Conservation (phyloP, 2,329 filamentous ascomycete genomes). For the Neofusicoccum parvum region DNA sequence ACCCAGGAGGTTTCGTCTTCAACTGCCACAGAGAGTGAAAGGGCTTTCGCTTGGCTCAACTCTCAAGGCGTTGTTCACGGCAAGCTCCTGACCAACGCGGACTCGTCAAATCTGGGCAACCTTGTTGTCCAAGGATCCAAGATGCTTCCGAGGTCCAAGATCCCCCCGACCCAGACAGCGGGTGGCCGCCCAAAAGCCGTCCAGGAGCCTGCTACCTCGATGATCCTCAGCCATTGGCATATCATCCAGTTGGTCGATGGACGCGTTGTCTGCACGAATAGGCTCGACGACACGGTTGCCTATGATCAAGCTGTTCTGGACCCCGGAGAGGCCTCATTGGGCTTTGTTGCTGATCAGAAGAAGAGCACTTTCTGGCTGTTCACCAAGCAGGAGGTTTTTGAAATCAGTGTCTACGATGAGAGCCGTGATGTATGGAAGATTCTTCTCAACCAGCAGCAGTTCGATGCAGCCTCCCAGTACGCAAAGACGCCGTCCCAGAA, state of each 20-base stretch:
- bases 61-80: constrained; percentile 87
- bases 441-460: constrained; percentile 82
- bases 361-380: constrained; percentile 99
- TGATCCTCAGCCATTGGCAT: constrained; percentile 92
- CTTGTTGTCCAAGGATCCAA: constrained; percentile 79
- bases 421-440: constrained; percentile 94
- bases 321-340: constrained; percentile 75
- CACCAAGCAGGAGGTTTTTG: constrained; percentile 86
- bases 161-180: constrained; percentile 68
- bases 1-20: constrained; percentile 51
- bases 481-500: constrained; percentile 79
- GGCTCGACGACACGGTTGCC: constrained; percentile 80
- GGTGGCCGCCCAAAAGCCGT: constrained; percentile 66
- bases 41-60: constrained; percentile 87
- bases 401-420: constrained; percentile 88
- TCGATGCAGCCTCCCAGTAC: constrained; percentile 84
- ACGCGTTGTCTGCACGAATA: constrained; percentile 80
- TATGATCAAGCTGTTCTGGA: constrained; percentile 88
- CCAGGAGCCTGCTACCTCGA: constrained; percentile 74
- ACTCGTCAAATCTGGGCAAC: constrained; percentile 66
- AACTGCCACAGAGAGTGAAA: constrained; percentile 64
- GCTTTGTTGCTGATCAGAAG: constrained; percentile 83
- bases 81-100: constrained; percentile 66
- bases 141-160: constrained; percentile 71
- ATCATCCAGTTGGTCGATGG: constrained; percentile 81